Percentiles rank a stretch among this genome's conserved stretches.
These are phyloP conservation scores for Stachybotrys echinatus DNA, from an alignment of 2,329 filamentous ascomycete species.

Conservation along the genomic window DNA sequence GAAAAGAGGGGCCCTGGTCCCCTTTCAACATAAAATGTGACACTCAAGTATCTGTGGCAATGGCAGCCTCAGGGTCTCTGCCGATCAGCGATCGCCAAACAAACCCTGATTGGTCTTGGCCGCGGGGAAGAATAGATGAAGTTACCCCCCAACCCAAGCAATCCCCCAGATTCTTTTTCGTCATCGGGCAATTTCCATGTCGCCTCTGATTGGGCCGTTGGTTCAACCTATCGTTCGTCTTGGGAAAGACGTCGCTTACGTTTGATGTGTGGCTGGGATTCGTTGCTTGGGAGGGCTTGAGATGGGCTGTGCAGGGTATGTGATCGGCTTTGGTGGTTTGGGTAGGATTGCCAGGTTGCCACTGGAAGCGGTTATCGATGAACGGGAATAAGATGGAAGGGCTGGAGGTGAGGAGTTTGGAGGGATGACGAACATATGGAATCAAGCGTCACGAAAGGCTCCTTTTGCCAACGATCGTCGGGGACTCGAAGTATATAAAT, in stretches of 20 bases:
- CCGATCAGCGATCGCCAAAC: not conserved
- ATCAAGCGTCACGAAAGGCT: not conserved
- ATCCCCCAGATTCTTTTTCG: too few relatives aligned
- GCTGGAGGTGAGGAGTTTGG: not conserved
- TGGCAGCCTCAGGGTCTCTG: not conserved
- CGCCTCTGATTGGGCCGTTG: not conserved
- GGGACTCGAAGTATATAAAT: not conserved
- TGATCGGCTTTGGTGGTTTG: not conserved
- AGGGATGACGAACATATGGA: not conserved
- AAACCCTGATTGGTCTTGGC: not conserved
- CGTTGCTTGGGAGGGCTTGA: not conserved
- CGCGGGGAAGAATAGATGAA: not conserved
- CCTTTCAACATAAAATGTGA: too few relatives aligned
- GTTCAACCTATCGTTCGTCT: too few relatives aligned
- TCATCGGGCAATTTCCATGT: not conserved
- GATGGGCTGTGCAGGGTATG: too few relatives aligned
- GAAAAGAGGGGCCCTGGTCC: too few relatives aligned
- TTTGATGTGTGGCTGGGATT: not conserved
- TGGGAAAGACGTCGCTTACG: too few relatives aligned
- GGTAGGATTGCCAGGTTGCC: too few relatives aligned
- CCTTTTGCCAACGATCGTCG: not conserved
- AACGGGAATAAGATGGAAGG: not conserved
- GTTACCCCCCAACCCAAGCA: not conserved
- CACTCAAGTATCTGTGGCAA: too few relatives aligned
- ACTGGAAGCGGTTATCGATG: too few relatives aligned